These are phyloP conservation scores for Endocalyx cinctus DNA, from an alignment of 2,329 filamentous ascomycete species.

Conservation along the genomic window DNA sequence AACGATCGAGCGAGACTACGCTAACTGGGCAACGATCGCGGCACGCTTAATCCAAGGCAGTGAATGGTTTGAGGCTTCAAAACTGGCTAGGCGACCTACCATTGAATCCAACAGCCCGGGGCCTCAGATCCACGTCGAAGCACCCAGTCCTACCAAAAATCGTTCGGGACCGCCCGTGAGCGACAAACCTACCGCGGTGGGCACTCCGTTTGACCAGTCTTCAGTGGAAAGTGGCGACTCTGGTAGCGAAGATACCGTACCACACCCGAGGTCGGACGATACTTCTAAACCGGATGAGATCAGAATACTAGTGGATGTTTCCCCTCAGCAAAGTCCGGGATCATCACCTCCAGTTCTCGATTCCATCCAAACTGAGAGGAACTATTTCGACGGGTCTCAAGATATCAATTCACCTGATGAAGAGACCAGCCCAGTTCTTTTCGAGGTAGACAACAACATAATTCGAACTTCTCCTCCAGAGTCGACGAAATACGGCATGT, in stretches of 20 bases:
- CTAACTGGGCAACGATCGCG: slow-evolving; percentile 74
- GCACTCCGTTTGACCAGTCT: slow-evolving; percentile 12
- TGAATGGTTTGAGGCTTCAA: slow-evolving; percentile 40
- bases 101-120: slow-evolving; percentile 15
- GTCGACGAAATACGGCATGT: slow-evolving; percentile 9
- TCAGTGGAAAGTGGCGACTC: slow-evolving; percentile 9
- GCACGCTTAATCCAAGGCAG: slow-evolving; percentile 69
- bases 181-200: slow-evolving; percentile 11
- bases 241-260: slow-evolving; percentile 3
- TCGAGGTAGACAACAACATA: slow-evolving; percentile 24
- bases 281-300: slow-evolving; percentile 7
- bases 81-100: slow-evolving; percentile 2
- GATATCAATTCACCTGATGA: slow-evolving; percentile 7
- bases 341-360: slow-evolving; percentile 7
- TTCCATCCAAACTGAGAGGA: slow-evolving; percentile 6
- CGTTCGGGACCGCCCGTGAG: slow-evolving; percentile 5
- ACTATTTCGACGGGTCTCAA: slow-evolving; percentile 15
- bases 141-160: slow-evolving; percentile 19
- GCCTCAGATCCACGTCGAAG: slow-evolving; percentile 23
- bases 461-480: slow-evolving; percentile 18
- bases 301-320: slow-evolving; percentile 14
- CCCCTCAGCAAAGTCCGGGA: slow-evolving; percentile 7
- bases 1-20: slow-evolving; percentile 69
- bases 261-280: slow-evolving; percentile 4
- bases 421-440: slow-evolving; percentile 11